Base-by-base conservation (phyloP, 2,329 filamentous ascomycete genomes). In the Emmonsia crescens region DNA sequence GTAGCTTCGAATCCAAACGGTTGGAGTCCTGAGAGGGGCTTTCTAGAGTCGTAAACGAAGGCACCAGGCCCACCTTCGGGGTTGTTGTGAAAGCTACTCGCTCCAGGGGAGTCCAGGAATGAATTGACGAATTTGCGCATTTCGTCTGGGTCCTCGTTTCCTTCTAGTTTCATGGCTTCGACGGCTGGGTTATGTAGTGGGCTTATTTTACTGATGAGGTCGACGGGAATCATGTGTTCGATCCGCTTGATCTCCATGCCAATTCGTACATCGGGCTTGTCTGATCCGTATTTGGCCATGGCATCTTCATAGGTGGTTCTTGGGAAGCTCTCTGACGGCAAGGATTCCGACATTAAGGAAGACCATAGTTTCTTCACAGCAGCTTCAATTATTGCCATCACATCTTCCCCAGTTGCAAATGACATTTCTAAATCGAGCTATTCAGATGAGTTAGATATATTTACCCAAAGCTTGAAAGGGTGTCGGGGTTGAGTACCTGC, bases 391-490 rank as follows among this genome's bases (percentile, higher is more conserved):
- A 75, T 74, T 10, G 70, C 68, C 84, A 89, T 92, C 9, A 96
- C 87, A 66, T 88, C 82, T 56, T 85, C 74, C 6, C 87, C 88
- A 5, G 79, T 85, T 0, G 88, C 86, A 76, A 96, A 99, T 0
- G 89, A 85, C 88, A 96, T 94, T 73, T 99, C 94, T 68, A 99
- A 75, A 82, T 99, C 94, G 59, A 96, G 82, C 85, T 94, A 68
- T 16, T 60, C 59, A 27, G 29, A 59, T 42, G 56, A 2, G 58
- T 59, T 51, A 55, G 44, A 42, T 44, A 42, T 14, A 19, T 24
- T 4, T 44, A 12, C 5, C 31, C 51, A 24, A 24, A 38, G 9
- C 8, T 16, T 5, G 42, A 27, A 14, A 14, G 12, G 36, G 5
- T 46, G 8, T n/a, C 3, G 48, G 5, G 31, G 44, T 21, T 42